phyloP scores from a whole-genome alignment of 1,284 basidiomycete species.

The Rhodotorula sp. region DNA sequence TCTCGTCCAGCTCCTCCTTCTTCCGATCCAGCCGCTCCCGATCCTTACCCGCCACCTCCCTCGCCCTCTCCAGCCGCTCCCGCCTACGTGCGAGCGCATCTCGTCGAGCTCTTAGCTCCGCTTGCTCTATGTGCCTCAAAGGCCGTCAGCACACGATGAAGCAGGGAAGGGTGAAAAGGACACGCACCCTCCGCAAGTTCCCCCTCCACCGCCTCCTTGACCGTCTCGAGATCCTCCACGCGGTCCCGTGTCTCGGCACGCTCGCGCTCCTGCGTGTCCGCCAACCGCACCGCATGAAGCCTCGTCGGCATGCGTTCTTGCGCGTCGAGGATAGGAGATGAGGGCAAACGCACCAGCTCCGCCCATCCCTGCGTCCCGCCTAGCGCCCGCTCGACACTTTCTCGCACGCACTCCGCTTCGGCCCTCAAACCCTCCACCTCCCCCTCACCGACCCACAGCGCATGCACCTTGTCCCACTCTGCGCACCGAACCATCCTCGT shows the following conservation, averaged over 20 bases:
- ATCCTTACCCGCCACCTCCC: not conserved
- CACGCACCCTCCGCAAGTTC: conserved; percentile 25
- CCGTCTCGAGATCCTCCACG: conserved; percentile 28
- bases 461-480: not conserved
- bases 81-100: conserved; percentile 7
- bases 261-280: conserved; percentile 13
- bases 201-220: conserved; percentile 8
- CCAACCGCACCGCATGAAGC: not conserved
- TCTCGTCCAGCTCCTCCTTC: not conserved
- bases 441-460: conserved; percentile 8
- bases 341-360: not conserved
- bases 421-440: not conserved
- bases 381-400: not conserved
- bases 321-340: not conserved
- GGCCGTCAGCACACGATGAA: no score
- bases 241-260: conserved; percentile 21
- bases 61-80: conserved; percentile 7
- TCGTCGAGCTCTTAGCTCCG: not conserved
- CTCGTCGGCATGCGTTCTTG: not conserved
- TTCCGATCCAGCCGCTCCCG: not conserved
- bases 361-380: not conserved
- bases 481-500: conserved; percentile 35
- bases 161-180: not conserved
- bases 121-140: not conserved
- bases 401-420: conserved; percentile 12